These are phyloP conservation scores for Eimeria tenella DNA, from an alignment of 169 alveolate genomes.

Conservation along the genomic window DNA sequence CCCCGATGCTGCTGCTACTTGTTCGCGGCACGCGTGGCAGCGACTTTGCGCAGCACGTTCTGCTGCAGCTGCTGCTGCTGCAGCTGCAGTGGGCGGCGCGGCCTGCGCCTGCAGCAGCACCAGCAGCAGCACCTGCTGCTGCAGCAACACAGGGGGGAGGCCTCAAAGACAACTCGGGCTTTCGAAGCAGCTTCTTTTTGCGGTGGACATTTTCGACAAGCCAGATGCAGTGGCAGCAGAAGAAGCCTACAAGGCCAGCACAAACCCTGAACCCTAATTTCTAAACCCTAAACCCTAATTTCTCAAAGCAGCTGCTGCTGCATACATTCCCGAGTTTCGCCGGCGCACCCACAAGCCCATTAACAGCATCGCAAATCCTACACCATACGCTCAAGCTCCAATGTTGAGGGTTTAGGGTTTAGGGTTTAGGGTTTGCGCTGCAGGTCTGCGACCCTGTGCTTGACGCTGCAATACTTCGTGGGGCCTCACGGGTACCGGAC, in stretches of 20 bases:
- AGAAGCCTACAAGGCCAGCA: constrained; percentile 21
- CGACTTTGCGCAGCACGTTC: constrained; percentile 36
- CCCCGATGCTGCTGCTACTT: constrained; percentile 59
- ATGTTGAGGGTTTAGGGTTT: neutral
- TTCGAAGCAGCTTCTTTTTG: constrained; percentile 13
- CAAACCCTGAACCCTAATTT: constrained; percentile 13
- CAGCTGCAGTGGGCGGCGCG: constrained; percentile 21
- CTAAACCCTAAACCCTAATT: constrained; percentile 2
- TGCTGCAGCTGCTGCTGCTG: constrained; percentile 17
- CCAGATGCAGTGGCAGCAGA: constrained; percentile 48
- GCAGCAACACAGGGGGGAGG: constrained; percentile 65
- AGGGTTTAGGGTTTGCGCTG: constrained; percentile 22
- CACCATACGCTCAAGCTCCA: neutral
- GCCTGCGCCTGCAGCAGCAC: constrained; percentile 60
- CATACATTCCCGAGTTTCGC: too few relatives aligned
- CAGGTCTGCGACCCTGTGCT: constrained; percentile 66
- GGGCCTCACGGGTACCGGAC: constrained; percentile 53
- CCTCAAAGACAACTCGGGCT: constrained; percentile 45
- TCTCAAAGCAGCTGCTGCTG: neutral
- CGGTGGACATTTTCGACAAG: constrained; percentile 44
- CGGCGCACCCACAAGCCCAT: too few relatives aligned
- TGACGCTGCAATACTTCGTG: constrained; percentile 51
- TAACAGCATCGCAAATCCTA: neutral
- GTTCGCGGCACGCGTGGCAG: constrained; percentile 65
- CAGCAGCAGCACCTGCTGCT: constrained; percentile 54